phyloP scores from a whole-genome alignment of 805 yeast genomes.

The Lipomyces kockii region DNA sequence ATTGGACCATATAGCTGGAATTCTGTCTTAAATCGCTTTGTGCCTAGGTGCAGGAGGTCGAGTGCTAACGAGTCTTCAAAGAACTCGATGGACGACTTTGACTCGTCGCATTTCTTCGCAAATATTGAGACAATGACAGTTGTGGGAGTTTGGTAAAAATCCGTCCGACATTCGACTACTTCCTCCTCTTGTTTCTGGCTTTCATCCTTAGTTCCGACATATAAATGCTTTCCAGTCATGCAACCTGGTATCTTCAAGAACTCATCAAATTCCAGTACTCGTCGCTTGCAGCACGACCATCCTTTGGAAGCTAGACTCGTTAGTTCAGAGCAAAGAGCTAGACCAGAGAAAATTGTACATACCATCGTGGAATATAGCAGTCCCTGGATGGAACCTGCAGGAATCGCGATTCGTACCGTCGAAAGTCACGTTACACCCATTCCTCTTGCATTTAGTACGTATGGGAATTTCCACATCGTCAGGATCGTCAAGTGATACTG shows the following conservation, averaged over 20 bases:
- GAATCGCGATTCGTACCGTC: constrained; percentile 35
- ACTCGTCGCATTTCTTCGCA: constrained; percentile 38
- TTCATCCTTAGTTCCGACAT: constrained; percentile 29
- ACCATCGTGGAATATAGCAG: constrained; percentile 39
- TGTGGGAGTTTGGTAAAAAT: constrained; percentile 40
- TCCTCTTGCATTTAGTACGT: constrained; percentile 38
- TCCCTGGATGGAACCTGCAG: constrained; percentile 39
- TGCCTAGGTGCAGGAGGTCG: constrained; percentile 31
- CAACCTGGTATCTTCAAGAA: constrained; percentile 38
- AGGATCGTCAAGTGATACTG: constrained; percentile 34
- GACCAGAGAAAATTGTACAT: not conserved
- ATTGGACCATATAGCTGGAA: constrained; percentile 38
- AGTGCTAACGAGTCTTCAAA: constrained; percentile 21
- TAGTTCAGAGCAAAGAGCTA: not conserved
- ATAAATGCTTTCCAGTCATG: constrained; percentile 35
- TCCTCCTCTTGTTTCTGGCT: constrained; percentile 17
- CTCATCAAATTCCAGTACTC: constrained; percentile 40
- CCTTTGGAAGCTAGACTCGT: constrained; percentile 37
- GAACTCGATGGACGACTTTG: constrained; percentile 34
- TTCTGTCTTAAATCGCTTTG: constrained; percentile 34
- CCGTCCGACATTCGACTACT: constrained; percentile 37
- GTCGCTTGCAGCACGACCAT: constrained; percentile 41
- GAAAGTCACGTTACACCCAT: constrained; percentile 33
- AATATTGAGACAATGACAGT: constrained; percentile 40
- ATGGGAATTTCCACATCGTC: constrained; percentile 38